Conservation (phyloP, 2,329 filamentous ascomycete species). For the Ceratocystis harringtonii region DNA sequence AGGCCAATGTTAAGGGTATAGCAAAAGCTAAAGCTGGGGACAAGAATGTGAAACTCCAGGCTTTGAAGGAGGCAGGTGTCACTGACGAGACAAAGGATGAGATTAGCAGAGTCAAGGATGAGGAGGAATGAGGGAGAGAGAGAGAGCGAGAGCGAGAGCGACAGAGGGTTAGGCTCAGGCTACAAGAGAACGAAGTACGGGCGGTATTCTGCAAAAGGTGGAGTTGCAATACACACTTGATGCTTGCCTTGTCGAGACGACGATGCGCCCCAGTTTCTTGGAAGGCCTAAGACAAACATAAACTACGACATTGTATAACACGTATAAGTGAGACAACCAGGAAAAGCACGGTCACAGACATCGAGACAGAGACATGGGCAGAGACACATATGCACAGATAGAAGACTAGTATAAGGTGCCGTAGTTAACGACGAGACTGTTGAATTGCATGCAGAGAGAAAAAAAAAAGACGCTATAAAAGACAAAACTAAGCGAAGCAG, state of each 20-base stretch:
- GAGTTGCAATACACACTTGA: neutral
- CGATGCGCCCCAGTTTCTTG: neutral
- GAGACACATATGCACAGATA: neutral
- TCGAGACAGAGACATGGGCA: neutral
- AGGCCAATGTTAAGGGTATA: constrained; percentile 20
- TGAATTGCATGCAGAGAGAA: neutral
- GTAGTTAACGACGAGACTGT: neutral
- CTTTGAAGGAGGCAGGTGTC: constrained; percentile 27
- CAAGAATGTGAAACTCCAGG: constrained; percentile 25
- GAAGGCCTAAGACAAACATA: neutral
- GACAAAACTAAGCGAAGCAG: neutral
- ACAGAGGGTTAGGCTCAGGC: too few relatives aligned
- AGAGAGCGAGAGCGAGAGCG: too few relatives aligned
- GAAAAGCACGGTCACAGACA: too few relatives aligned
- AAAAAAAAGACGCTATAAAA: neutral
- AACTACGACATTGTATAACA: neutral
- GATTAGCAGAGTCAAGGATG: constrained; percentile 8
- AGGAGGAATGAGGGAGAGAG: neutral
- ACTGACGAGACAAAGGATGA: constrained; percentile 3
- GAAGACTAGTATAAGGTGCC: neutral
- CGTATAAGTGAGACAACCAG: neutral
- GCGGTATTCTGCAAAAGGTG: too few relatives aligned
- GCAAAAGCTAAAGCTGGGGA: constrained; percentile 21
- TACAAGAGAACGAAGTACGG: too few relatives aligned
- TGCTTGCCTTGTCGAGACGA: too few relatives aligned